These are phyloP conservation scores for Paraphoma chrysanthemicola DNA, from an alignment of 2,329 filamentous ascomycete genomes.

Conservation along the genomic window DNA sequence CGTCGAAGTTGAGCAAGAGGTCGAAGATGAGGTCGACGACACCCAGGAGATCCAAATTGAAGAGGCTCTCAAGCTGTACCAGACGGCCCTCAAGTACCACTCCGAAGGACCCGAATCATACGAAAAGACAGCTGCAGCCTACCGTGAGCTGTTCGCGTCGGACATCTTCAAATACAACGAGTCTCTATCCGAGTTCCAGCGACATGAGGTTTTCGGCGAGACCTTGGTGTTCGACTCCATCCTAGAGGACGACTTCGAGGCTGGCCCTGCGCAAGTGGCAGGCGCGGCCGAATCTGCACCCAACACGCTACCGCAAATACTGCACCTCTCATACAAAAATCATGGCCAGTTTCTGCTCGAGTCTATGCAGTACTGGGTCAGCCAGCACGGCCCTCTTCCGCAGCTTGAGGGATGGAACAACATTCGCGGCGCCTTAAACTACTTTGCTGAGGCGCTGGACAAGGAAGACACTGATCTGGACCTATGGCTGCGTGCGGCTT, in stretches of 20 bases:
- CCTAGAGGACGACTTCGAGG: slow-evolving; percentile 47
- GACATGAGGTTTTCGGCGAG: slow-evolving; percentile 64
- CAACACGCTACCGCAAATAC: slow-evolving; percentile 83
- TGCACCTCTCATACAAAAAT: slow-evolving; percentile 95
- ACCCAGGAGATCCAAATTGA: slow-evolving; percentile 97
- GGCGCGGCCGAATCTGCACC: slow-evolving; percentile 75
- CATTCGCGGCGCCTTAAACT: slow-evolving; percentile 50
- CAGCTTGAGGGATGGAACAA: slow-evolving; percentile 37
- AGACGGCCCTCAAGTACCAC: slow-evolving; percentile 88
- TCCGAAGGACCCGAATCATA: slow-evolving; percentile 82
- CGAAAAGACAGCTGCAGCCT: slow-evolving; percentile 78
- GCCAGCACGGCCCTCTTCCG: slow-evolving; percentile 42
- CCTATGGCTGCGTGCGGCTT: slow-evolving; percentile 67
- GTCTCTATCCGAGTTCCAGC: slow-evolving; percentile 81
- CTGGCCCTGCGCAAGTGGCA: slow-evolving; percentile 54
- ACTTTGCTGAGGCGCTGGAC: slow-evolving; percentile 68
- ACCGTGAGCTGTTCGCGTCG: slow-evolving; percentile 83
- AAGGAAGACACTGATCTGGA: slow-evolving; percentile 70
- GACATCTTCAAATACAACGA: slow-evolving; percentile 95
- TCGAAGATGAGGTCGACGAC: slow-evolving; percentile 91
- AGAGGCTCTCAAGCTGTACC: slow-evolving; percentile 93
- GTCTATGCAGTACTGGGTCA: slow-evolving; percentile 62
- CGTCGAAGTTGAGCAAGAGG: slow-evolving; percentile 88
- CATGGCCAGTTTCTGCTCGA: slow-evolving; percentile 93
- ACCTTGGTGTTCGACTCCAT: slow-evolving; percentile 51